These are phyloP conservation scores for Colletotrichum somersetense DNA, from an alignment of 2,329 filamentous ascomycete species.

Conservation along the genomic window DNA sequence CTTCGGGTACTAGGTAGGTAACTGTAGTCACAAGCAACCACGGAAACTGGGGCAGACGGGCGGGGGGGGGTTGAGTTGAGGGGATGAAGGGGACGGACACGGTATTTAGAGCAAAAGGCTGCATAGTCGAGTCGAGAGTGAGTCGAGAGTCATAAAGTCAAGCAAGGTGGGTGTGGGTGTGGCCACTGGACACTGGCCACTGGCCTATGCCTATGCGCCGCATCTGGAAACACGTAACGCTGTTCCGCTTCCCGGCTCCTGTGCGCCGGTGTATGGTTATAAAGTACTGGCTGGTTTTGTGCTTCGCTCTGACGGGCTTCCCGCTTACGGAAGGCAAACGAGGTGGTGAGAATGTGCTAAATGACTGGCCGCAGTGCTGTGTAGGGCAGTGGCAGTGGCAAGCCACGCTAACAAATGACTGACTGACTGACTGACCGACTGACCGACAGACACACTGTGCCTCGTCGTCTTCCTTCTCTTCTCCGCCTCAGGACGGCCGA, in stretches of 20 bases:
- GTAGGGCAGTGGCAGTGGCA: neutral
- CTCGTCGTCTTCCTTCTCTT: neutral
- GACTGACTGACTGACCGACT: neutral
- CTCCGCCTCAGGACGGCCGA: neutral
- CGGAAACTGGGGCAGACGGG: conserved; percentile 2
- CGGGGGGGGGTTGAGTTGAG: too few species aligned
- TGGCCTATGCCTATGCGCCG: conserved; percentile 34
- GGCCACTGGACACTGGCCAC: conserved; percentile 26
- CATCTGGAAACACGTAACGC: conserved; percentile 37
- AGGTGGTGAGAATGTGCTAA: neutral
- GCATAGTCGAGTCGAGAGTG: neutral
- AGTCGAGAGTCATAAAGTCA: neutral
- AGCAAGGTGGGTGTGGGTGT: neutral
- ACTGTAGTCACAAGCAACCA: neutral
- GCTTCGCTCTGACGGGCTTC: conserved; percentile 25
- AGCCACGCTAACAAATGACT: conserved; percentile 7
- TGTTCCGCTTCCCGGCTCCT: conserved; percentile 23
- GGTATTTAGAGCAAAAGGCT: conserved; percentile 37
- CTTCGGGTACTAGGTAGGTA: neutral
- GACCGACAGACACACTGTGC: neutral
- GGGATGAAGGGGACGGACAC: neutral
- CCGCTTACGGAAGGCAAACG: conserved; percentile 19
- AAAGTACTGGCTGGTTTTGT: neutral
- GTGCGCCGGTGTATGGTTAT: neutral
- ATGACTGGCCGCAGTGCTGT: conserved; percentile 30